Evolutionary conservation across 768 basidiomycete species (phyloP).

Genomic region (Suillus brevipes): DNA sequence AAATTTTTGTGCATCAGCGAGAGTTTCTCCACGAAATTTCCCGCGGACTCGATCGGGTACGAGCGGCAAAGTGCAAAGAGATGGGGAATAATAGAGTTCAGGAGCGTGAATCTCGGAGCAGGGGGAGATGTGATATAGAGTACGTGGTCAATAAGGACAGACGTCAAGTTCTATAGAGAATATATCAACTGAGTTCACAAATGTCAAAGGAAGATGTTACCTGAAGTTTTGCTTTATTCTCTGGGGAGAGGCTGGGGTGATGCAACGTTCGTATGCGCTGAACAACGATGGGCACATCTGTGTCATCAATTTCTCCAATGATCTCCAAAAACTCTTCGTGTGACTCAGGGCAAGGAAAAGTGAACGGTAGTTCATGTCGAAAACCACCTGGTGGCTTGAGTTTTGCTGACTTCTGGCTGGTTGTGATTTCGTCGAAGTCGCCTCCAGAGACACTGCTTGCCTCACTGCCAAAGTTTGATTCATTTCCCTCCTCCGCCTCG

Average conservation of each 20-base stretch:
- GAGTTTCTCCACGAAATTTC: constrained; percentile 80
- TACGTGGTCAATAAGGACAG: constrained; percentile 85
- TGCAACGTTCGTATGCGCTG: constrained; percentile 89
- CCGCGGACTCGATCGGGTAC: constrained; percentile 80
- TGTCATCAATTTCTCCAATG: constrained; percentile 65
- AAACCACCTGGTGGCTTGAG: constrained; percentile 26
- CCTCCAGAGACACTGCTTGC: constrained; percentile 34
- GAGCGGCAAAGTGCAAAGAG: constrained; percentile 73
- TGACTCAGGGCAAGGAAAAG: constrained; percentile 82
- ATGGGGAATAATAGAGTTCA: constrained; percentile 74
- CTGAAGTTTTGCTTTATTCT: constrained; percentile 92
- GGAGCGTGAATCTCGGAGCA: constrained; percentile 54
- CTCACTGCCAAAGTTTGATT: constrained; percentile 18
- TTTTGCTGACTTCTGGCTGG: constrained; percentile 34
- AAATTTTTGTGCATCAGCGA: constrained; percentile 93
- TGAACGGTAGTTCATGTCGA: constrained; percentile 81
- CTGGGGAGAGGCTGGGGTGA: constrained; percentile 88
- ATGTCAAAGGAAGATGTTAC: constrained; percentile 41
- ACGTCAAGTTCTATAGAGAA: constrained; percentile 58
- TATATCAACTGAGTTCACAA: constrained; percentile 4
- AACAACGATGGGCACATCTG: constrained; percentile 76
- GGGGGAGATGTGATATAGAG: constrained; percentile 72
- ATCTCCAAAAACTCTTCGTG: constrained; percentile 92
- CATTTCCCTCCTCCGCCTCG: constrained; percentile 41
- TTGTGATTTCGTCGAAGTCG: constrained; percentile 45